Evolutionary conservation across 495 filamentous ascomycete species (phyloP), one percentile per base, ranked within the genome.

Genomic region (Aspergillus coremiiformis): DNA sequence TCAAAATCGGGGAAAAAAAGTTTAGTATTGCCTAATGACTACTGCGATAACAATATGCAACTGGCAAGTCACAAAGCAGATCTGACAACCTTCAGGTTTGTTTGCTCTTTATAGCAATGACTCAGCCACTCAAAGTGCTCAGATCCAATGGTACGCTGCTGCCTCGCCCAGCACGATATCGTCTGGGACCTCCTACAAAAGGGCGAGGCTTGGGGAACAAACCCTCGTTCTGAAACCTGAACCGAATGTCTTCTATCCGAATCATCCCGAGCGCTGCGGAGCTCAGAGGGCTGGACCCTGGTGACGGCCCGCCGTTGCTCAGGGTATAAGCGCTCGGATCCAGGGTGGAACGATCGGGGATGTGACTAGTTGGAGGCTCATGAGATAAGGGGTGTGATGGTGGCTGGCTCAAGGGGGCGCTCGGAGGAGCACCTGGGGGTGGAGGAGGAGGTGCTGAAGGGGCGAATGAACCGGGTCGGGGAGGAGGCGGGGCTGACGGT

Each of bases 141-240:
- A 98, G 69, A 73, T 98, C 88, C 61, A 97, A 76, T 35, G 93
- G 93, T 35, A 98, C 90, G 73, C 87, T 95, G 69, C 89, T 96
- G 20, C 89, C 92, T 63, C 91, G 79, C 8, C 93, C 93, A 22
- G 92, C 93, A 35, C 91, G 77, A 69, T 98, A 98, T 58, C 81
- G 79, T 62, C 87, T 88, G 29, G 72, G 66, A 24, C 75, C 82
- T 3, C 87, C 86, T 7, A 73, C 65, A 62, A 93, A 96, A 2
- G 83, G 80, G 52, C 91, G 77, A 39, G 93, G 92, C 60, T 87
- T 91, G 1, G 93, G 90, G 17, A 98, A 73, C 55, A 87, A 76
- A 29, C 78, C 80, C 50, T 97, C 92, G 26, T 81, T 76, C 58
- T 89, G 82, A 66, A 96, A 98, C 59, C 84, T 87, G 83, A 89